Evolutionary conservation across 1,284 basidiomycete genomes (phyloP).

Genomic region (Phellinidium pouzarii): DNA sequence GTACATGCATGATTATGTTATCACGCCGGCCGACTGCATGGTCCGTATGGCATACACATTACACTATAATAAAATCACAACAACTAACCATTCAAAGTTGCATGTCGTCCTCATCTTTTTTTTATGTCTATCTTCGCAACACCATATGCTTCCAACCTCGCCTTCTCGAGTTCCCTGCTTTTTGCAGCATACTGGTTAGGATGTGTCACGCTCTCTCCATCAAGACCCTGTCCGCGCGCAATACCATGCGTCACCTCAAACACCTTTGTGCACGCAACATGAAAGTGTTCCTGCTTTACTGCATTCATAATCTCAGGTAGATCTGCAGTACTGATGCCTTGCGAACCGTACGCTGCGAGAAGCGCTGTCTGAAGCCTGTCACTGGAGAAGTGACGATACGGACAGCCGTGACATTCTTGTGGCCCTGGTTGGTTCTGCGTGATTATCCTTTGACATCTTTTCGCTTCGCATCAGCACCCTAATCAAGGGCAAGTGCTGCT

Average conservation of each 20-base stretch:
- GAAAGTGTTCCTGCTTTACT: constrained; percentile 83
- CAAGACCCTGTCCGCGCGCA: constrained; percentile 46
- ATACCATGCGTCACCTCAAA: constrained; percentile 88
- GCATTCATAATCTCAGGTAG: constrained; percentile 82
- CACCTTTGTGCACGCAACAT: constrained; percentile 95
- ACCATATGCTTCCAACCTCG: constrained; percentile 21
- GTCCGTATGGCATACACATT: no score
- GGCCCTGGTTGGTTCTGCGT: constrained; percentile 69
- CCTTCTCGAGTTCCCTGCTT: constrained; percentile 61
- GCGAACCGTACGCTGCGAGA: constrained; percentile 64
- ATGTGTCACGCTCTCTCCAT: constrained; percentile 87
- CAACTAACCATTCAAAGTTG: neutral
- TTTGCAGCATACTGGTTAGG: constrained; percentile 82
- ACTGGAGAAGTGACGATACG: constrained; percentile 86
- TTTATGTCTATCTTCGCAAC: constrained; percentile 10
- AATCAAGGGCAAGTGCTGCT: neutral
- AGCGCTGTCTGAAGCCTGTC: constrained; percentile 83
- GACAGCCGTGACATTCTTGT: constrained; percentile 85
- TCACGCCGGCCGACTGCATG: no score
- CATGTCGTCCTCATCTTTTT: constrained; percentile 11
- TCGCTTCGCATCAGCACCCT: constrained; percentile 9
- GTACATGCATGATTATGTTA: no score
- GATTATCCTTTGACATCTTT: constrained; percentile 88
- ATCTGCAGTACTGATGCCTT: constrained; percentile 58
- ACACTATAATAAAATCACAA: neutral